Percentiles rank a stretch among this genome's conserved stretches.
Evolutionary conservation across 768 basidiomycete species (phyloP).

Genomic region (Baorangia bicolor): DNA sequence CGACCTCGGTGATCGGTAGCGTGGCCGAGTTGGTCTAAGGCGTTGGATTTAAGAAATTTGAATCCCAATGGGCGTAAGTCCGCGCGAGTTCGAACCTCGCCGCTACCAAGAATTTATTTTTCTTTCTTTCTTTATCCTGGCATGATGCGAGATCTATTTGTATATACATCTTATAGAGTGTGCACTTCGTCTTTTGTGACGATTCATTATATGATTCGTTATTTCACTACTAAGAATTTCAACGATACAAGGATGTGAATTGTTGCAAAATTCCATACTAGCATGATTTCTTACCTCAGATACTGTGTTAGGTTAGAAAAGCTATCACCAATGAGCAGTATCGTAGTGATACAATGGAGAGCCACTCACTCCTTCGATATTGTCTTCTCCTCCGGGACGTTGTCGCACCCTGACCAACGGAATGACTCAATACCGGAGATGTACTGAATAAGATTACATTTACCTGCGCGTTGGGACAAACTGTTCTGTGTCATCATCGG

Average conservation of each 20-base stretch:
- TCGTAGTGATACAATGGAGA: neutral
- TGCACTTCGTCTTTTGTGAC: neutral
- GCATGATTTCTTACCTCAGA: neutral
- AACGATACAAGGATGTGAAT: neutral
- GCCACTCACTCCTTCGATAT: conserved; percentile 43
- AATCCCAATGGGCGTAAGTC: conserved; percentile 81
- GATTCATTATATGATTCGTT: neutral
- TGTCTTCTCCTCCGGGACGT: conserved; percentile 66
- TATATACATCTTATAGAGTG: neutral
- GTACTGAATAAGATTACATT: conserved; percentile 1
- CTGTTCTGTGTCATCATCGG: conserved; percentile 38
- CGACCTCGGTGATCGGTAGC: conserved; percentile 42
- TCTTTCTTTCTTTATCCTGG: neutral
- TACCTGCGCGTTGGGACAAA: conserved; percentile 75
- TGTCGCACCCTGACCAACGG: conserved; percentile 53
- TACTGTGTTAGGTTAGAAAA: conserved; percentile 20
- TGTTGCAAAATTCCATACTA: neutral
- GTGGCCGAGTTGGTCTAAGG: conserved; percentile 92
- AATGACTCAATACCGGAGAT: neutral
- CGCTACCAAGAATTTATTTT: conserved; percentile 52
- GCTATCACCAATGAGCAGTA: conserved; percentile 19
- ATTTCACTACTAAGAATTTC: neutral
- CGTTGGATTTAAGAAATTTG: conserved; percentile 82
- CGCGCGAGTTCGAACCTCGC: conserved; percentile 94
- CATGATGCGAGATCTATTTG: neutral